These are phyloP conservation scores for Hordeum marinum DNA, from an alignment of 176 grass and related monocot genomes.

Conservation along the genomic window DNA sequence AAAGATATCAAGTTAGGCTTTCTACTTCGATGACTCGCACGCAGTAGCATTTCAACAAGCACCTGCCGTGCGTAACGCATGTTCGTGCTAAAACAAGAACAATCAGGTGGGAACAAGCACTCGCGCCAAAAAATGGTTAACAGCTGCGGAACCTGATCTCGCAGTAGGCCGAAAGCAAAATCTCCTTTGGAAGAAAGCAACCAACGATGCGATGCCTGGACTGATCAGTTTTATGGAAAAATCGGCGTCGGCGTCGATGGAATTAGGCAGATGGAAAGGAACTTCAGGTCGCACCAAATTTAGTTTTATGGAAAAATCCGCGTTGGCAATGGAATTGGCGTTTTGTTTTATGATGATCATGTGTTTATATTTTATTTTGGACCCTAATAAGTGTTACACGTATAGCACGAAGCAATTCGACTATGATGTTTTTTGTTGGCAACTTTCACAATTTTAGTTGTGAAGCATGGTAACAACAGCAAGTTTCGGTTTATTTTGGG, in stretches of 20 bases:
- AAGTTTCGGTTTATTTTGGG: too few species aligned
- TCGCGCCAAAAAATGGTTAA: background rate
- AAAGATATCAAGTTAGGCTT: background rate
- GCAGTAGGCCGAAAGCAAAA: background rate
- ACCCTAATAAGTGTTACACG: too few species aligned
- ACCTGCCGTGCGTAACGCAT: background rate
- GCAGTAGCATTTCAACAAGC: background rate
- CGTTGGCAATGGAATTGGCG: too few species aligned
- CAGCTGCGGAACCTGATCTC: background rate
- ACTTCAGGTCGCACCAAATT: background rate
- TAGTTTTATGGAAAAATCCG: too few species aligned
- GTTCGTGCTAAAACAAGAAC: background rate
- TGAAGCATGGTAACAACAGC: too few species aligned
- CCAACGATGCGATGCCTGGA: background rate
- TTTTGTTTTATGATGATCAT: background rate
- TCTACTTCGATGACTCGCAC: background rate
- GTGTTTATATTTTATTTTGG: too few species aligned
- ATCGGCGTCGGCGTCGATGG: background rate
- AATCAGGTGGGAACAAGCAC: background rate
- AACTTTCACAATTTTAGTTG: too few species aligned
- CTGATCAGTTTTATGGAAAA: background rate
- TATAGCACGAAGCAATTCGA: too few species aligned
- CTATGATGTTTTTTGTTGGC: too few species aligned
- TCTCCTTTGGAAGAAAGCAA: background rate
- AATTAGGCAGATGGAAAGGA: background rate